phyloP scores from a whole-genome alignment of 768 basidiomycete genomes.

The Rhizopogon vesiculosus region DNA sequence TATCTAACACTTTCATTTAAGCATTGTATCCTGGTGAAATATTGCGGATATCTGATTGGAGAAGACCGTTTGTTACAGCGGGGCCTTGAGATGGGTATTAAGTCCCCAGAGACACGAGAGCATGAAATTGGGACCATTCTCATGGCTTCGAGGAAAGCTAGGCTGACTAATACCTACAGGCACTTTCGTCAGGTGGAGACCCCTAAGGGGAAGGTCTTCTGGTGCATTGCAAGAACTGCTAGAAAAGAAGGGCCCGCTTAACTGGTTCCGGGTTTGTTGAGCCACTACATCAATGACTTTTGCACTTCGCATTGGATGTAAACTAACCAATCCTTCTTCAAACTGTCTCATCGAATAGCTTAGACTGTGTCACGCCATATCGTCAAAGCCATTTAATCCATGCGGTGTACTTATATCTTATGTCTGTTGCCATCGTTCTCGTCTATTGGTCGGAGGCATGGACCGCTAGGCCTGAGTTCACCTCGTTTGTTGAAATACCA shows the following conservation, averaged over 20 bases:
- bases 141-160: not conserved
- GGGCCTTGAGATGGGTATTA: not conserved
- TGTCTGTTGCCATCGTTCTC: too few species aligned
- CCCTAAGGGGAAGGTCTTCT: not conserved
- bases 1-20: not conserved
- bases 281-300: not conserved
- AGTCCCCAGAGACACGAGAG: not conserved
- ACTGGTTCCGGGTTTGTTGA: not conserved
- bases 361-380: too few species aligned
- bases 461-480: too few species aligned
- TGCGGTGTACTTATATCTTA: too few species aligned
- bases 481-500: too few species aligned
- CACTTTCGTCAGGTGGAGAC: not conserved
- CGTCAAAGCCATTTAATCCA: too few species aligned
- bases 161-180: not conserved
- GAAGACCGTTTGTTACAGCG: not conserved
- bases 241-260: not conserved
- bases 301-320: not conserved
- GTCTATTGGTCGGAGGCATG: too few species aligned
- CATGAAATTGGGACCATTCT: not conserved
- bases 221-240: not conserved
- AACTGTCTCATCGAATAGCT: too few species aligned
- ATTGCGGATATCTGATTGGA: not conserved
- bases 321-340: too few species aligned
- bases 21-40: not conserved